These are phyloP conservation scores for Entomortierella lignicola DNA, from an alignment of 192 early-diverging fungal genomes.

Conservation along the genomic window DNA sequence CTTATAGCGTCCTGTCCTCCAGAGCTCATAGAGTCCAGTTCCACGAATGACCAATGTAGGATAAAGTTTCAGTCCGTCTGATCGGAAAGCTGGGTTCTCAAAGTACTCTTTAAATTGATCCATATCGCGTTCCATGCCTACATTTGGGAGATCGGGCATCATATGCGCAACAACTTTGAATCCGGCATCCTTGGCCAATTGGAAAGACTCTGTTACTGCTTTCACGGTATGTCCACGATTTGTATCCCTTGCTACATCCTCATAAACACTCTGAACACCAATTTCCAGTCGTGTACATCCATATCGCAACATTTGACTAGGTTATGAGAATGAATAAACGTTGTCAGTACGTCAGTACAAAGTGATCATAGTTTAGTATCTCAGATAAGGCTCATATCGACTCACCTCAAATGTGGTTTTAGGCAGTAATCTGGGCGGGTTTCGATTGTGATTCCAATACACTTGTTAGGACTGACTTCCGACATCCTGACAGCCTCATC, in stretches of 20 bases:
- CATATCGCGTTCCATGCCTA: constrained; percentile 99
- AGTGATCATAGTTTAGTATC: background rate
- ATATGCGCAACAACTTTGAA: constrained; percentile 99
- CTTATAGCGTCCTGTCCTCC: constrained; percentile 97
- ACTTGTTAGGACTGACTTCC: constrained; percentile 96
- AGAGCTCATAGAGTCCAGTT: constrained; percentile 97
- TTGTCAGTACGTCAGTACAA: background rate
- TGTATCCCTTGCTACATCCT: constrained; percentile 99
- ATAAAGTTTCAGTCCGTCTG: constrained; percentile 98
- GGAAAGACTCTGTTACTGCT: constrained; percentile 97
- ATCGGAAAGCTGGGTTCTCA: constrained; percentile 99
- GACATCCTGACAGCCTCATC: constrained; percentile 99
- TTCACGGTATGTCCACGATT: constrained; percentile 98
- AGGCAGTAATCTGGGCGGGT: constrained; percentile 98
- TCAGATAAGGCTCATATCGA: background rate
- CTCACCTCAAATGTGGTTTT: constrained; percentile 88
- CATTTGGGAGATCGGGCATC: constrained; percentile 99
- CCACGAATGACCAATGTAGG: constrained; percentile 99
- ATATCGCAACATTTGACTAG: constrained; percentile 96
- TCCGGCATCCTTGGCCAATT: constrained; percentile 97
- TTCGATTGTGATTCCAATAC: constrained; percentile 99
- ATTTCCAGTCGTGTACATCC: constrained; percentile 98
- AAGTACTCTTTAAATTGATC: constrained; percentile 99
- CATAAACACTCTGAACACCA: constrained; percentile 99
- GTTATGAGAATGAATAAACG: background rate